phyloP scores from a whole-genome alignment of 257 asterid genomes.

The Jacaranda copaia region DNA sequence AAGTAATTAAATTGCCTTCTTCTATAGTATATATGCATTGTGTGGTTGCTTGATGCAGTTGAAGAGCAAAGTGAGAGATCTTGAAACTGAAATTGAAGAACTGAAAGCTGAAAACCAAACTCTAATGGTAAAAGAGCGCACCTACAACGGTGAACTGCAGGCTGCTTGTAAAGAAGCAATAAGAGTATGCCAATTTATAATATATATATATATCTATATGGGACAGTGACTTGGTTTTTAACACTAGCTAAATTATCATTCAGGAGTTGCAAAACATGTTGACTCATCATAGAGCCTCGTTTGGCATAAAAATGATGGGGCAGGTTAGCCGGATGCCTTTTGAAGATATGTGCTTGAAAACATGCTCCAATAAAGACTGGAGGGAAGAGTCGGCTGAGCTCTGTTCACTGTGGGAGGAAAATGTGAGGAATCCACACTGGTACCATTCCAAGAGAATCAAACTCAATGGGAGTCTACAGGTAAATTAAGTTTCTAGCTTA shows the following conservation, averaged over 20 bases:
- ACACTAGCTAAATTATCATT: background rate
- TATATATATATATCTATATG: background rate
- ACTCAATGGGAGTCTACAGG: conserved; percentile 21
- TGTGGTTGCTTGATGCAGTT: background rate
- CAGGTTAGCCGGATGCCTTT: background rate
- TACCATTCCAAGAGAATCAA: conserved; percentile 21
- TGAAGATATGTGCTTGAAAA: conserved; percentile 2
- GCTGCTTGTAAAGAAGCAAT: conserved; percentile 28
- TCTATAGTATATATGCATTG: background rate
- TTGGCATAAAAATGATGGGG: conserved; percentile 11
- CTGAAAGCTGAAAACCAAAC: conserved; percentile 24
- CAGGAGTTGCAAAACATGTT: conserved; percentile 18
- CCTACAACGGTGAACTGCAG: conserved; percentile 18
- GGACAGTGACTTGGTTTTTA: too few relatives aligned
- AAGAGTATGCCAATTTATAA: background rate
- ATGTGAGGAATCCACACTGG: conserved; percentile 12
- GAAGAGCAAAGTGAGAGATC: conserved; percentile 9
- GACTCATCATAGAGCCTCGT: background rate
- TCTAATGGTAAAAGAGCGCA: conserved; percentile 7
- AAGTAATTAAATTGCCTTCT: too few relatives aligned
- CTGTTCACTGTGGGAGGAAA: conserved; percentile 17
- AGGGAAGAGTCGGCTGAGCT: conserved; percentile 5
- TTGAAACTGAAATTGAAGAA: conserved; percentile 19
- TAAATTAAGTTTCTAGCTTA: background rate
- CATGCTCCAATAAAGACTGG: background rate